These are phyloP conservation scores for Henckelia pumila DNA, from an alignment of 257 asterid species.

Conservation along the genomic window DNA sequence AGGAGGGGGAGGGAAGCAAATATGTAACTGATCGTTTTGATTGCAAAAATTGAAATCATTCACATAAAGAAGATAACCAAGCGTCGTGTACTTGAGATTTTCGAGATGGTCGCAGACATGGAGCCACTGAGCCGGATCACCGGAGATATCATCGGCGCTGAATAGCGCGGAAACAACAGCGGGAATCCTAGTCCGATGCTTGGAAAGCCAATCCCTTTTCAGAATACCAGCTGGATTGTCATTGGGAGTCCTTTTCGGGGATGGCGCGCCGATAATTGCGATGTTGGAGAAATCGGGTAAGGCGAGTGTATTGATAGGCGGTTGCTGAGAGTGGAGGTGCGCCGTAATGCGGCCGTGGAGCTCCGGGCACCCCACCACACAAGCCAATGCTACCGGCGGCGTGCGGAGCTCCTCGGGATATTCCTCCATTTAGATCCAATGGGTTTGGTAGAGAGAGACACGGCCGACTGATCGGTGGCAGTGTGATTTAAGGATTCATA, in stretches of 20 bases:
- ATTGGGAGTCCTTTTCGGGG: constrained; percentile 42
- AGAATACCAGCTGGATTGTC: constrained; percentile 63
- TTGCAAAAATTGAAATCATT: constrained; percentile 1
- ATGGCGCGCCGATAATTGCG: constrained; percentile 39
- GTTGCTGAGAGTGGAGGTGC: constrained; percentile 81
- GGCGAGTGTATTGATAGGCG: constrained; percentile 86
- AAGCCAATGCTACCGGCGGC: constrained; percentile 79
- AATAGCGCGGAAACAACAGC: constrained; percentile 83
- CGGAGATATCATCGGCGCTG: constrained; percentile 61
- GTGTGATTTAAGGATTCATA: background rate
- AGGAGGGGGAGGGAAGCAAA: background rate
- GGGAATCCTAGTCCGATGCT: constrained; percentile 93
- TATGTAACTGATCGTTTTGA: background rate
- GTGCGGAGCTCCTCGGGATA: constrained; percentile 89
- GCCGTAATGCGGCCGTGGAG: constrained; percentile 72
- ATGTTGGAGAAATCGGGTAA: constrained; percentile 94
- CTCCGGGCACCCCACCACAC: constrained; percentile 77
- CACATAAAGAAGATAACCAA: background rate
- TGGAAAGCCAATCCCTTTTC: constrained; percentile 77
- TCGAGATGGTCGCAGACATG: constrained; percentile 95
- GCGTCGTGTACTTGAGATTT: constrained; percentile 60
- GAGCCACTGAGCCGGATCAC: constrained; percentile 95
- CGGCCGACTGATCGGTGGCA: background rate
- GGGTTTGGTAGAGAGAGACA: background rate
- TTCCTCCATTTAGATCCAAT: constrained; percentile 59